These are phyloP conservation scores for Colletotrichum graminicola DNA, from an alignment of 2,329 filamentous ascomycete genomes.

Conservation along the genomic window DNA sequence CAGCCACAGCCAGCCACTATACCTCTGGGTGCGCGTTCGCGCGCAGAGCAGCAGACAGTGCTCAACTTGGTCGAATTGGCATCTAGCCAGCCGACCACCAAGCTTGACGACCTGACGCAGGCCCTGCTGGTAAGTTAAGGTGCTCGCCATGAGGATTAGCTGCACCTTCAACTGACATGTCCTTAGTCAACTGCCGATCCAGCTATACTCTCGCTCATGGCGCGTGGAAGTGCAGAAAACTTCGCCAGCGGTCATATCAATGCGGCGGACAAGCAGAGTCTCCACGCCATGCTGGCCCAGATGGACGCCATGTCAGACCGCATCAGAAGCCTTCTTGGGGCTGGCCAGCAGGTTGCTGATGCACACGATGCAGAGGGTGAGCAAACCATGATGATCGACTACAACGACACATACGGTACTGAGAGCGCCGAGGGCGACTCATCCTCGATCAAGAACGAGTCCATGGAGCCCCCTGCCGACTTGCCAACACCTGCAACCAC, in stretches of 20 bases:
- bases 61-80: constrained; percentile 72
- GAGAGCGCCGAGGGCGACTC: constrained; percentile 26
- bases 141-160: not conserved
- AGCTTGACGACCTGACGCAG: constrained; percentile 67
- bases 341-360: constrained; percentile 18
- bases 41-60: constrained; percentile 75
- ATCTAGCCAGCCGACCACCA: constrained; percentile 59
- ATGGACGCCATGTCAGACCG: constrained; percentile 59
- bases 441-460: constrained; percentile 32
- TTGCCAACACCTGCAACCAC: constrained; percentile 41
- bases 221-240: constrained; percentile 59
- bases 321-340: constrained; percentile 56
- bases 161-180: constrained; percentile 40
- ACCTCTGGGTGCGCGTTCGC: constrained; percentile 58
- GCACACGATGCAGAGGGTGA: not conserved
- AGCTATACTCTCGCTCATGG: constrained; percentile 61
- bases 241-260: constrained; percentile 57
- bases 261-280: constrained; percentile 57
- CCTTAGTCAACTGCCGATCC: constrained; percentile 60
- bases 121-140: constrained; percentile 70
- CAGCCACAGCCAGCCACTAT: constrained; percentile 40
- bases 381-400: constrained; percentile 31
- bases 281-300: constrained; percentile 63
- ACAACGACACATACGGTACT: constrained; percentile 20
- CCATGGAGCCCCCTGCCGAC: constrained; percentile 36